phyloP scores from a whole-genome alignment of 2,329 filamentous ascomycete species.

The Akanthomyces muscarius region DNA sequence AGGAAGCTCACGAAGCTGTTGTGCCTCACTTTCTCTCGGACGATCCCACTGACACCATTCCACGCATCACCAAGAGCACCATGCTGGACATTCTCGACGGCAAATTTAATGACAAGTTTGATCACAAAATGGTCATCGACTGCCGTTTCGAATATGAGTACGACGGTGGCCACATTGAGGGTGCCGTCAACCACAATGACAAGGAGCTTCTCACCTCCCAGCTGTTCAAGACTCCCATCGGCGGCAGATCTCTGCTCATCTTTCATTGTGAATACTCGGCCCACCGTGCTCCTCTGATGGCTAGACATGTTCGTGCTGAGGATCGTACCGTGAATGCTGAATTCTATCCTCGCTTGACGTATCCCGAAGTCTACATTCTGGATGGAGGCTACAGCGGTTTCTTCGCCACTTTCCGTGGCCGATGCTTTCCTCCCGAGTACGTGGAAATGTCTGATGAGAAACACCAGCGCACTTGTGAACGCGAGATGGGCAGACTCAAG shows the following conservation, averaged over 20 bases:
- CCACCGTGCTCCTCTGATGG: slow-evolving; percentile 93
- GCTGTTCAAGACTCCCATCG: slow-evolving; percentile 66
- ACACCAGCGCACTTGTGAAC: slow-evolving; percentile 89
- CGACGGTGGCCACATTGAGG: slow-evolving; percentile 89
- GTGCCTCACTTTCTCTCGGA: slow-evolving; percentile 82
- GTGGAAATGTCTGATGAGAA: slow-evolving; percentile 94
- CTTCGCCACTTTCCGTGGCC: slow-evolving; percentile 70
- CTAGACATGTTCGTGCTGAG: slow-evolving; percentile 83
- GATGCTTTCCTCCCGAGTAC: slow-evolving; percentile 93
- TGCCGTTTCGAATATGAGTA: slow-evolving; percentile 99
- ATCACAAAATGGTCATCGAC: slow-evolving; percentile 84
- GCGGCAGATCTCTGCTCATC: slow-evolving; percentile 74
- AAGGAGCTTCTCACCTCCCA: slow-evolving; percentile 80
- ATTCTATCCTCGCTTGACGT: slow-evolving; percentile 83
- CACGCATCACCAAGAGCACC: slow-evolving; percentile 77
- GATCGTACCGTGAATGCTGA: slow-evolving; percentile 84
- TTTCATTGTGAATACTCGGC: slow-evolving; percentile 99
- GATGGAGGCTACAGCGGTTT: slow-evolving; percentile 96
- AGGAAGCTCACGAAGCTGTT: slow-evolving; percentile 67
- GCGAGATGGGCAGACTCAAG: slow-evolving; percentile 89
- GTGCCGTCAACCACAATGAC: slow-evolving; percentile 94
- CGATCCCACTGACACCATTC: slow-evolving; percentile 79
- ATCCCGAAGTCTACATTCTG: slow-evolving; percentile 94
- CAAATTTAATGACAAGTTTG: slow-evolving; percentile 70
- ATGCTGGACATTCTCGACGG: slow-evolving; percentile 85